Percentiles rank a stretch among this genome's conserved stretches.
Evolutionary conservation across 2,329 filamentous ascomycete species (phyloP).

Genomic region (Fusarium irregulare): DNA sequence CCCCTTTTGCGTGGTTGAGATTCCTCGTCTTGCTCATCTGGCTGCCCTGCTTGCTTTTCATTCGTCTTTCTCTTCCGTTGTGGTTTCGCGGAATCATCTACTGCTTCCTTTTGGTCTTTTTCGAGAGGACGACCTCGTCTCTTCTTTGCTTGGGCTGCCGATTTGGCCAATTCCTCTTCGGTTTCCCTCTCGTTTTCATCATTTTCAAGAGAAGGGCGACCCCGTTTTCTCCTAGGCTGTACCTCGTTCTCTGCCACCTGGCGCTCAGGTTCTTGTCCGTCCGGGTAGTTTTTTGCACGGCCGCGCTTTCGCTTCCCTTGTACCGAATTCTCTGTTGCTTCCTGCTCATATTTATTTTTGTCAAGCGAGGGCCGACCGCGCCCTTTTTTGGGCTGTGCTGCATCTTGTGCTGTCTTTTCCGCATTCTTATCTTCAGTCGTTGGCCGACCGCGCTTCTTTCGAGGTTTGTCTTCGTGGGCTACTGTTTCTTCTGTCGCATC

Average conservation of each 20-base stretch:
- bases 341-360: slow-evolving; percentile 12
- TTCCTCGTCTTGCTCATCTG: slow-evolving; percentile 23
- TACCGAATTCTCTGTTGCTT: slow-evolving; percentile 25
- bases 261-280: slow-evolving; percentile 3
- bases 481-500: slow-evolving; percentile 15
- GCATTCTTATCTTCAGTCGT: slow-evolving; percentile 34
- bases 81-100: slow-evolving; percentile 28
- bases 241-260: neutral
- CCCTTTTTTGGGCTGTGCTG: slow-evolving; percentile 50
- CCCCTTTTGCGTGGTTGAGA: slow-evolving; percentile 26
- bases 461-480: slow-evolving; percentile 21
- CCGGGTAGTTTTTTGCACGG: slow-evolving; percentile 41
- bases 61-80: slow-evolving; percentile 29
- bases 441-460: slow-evolving; percentile 48
- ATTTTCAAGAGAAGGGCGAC: neutral
- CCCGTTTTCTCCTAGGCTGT: neutral
- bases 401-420: slow-evolving; percentile 21
- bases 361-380: slow-evolving; percentile 51
- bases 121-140: neutral
- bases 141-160: neutral
- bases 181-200: neutral
- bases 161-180: neutral
- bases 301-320: slow-evolving; percentile 54
- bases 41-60: slow-evolving; percentile 10
- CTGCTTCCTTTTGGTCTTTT: neutral